phyloP scores from a whole-genome alignment of 1,139 yeast genomes.

The Protomyces lactucae-debilis region DNA sequence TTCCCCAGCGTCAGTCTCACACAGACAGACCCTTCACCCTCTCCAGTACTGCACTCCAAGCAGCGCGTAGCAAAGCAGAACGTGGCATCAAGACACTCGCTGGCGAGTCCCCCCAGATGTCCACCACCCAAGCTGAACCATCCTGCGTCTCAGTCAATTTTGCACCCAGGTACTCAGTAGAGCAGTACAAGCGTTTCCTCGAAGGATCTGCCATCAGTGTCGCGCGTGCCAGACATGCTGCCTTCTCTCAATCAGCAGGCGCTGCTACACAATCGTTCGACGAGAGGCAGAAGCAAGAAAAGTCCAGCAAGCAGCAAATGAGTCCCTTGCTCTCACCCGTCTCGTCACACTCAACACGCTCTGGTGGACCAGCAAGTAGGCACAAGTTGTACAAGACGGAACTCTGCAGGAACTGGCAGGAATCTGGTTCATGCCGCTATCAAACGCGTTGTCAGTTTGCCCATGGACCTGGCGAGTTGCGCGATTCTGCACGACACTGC shows the following conservation, averaged over 20 bases:
- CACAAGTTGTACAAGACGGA: constrained; percentile 26
- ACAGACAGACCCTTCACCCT: neutral
- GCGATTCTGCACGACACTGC: constrained; percentile 13
- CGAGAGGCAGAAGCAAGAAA: neutral
- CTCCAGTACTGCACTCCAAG: neutral
- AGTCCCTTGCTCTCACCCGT: neutral
- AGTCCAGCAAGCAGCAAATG: neutral
- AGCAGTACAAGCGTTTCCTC: neutral
- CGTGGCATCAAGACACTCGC: neutral
- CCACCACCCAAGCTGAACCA: neutral
- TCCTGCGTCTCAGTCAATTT: neutral
- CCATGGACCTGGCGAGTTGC: constrained; percentile 22
- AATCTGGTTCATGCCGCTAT: constrained; percentile 21
- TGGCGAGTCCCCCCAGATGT: neutral
- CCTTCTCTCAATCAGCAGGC: neutral
- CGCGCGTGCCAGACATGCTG: neutral
- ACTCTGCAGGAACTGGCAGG: constrained; percentile 25
- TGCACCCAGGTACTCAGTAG: neutral
- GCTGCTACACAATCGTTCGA: neutral
- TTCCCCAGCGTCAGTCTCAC: neutral
- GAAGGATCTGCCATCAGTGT: neutral
- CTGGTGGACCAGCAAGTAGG: neutral
- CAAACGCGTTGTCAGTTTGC: constrained; percentile 29
- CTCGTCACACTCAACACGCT: neutral
- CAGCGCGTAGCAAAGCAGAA: neutral